These are phyloP conservation scores for Pleurotus sapidus DNA, from an alignment of 768 basidiomycete genomes.

Conservation along the genomic window DNA sequence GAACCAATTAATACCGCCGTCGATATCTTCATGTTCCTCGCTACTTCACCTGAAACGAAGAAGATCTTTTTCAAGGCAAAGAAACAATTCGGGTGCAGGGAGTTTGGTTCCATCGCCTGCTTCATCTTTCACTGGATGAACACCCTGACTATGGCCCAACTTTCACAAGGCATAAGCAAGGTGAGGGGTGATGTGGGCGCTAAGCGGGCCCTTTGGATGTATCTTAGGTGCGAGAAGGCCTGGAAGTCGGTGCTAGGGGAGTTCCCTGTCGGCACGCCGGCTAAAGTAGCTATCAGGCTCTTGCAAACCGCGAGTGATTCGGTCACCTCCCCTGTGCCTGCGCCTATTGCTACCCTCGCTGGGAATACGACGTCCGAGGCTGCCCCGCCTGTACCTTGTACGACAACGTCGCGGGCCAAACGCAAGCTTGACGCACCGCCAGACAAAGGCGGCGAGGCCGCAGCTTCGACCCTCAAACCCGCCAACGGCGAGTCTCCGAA, in stretches of 20 bases:
- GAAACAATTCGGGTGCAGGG: constrained; percentile 38
- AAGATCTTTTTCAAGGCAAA: constrained; percentile 8
- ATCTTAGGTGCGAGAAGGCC: background rate
- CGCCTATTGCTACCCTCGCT: no score
- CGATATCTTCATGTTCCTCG: constrained; percentile 39
- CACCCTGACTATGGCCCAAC: constrained; percentile 30
- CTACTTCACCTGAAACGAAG: constrained; percentile 9
- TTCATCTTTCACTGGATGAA: constrained; percentile 52
- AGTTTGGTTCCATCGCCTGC: constrained; percentile 54
- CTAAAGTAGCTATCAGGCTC: no score
- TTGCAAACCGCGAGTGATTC: no score
- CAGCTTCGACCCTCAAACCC: no score
- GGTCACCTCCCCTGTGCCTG: no score
- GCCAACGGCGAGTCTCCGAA: no score
- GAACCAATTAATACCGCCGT: constrained; percentile 31
- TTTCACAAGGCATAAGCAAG: constrained; percentile 42
- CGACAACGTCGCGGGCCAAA: background rate
- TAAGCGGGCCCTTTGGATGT: background rate
- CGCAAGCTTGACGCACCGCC: background rate
- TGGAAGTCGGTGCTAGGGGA: background rate
- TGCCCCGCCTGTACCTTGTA: no score
- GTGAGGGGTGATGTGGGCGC: constrained; percentile 50
- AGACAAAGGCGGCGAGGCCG: no score
- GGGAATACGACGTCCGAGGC: no score
- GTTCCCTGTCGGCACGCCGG: no score